phyloP scores from a whole-genome alignment of 805 yeast genomes.

The Lipomyces sp. region DNA sequence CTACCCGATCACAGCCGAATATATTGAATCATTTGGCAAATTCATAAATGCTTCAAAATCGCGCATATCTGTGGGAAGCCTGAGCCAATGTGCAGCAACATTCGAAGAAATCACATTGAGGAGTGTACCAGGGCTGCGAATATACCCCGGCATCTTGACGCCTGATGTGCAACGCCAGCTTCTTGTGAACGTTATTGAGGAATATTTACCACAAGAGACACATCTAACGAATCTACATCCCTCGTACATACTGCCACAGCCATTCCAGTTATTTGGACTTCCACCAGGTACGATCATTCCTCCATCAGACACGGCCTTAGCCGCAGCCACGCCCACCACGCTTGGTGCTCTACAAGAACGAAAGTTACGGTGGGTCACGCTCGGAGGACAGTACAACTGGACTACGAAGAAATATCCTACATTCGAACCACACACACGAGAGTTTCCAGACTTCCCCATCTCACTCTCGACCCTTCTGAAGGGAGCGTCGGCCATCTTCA shows the following conservation, averaged over 20 bases:
- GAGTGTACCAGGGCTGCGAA: slow-evolving; percentile 47
- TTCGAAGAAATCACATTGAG: slow-evolving; percentile 34
- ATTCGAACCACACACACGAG: slow-evolving; percentile 39
- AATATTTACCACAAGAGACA: slow-evolving; percentile 43
- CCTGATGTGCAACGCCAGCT: slow-evolving; percentile 43
- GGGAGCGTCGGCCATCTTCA: background rate
- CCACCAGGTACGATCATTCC: slow-evolving; percentile 17
- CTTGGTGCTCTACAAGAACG: slow-evolving; percentile 14
- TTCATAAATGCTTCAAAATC: slow-evolving; percentile 16
- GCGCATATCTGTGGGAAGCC: slow-evolving; percentile 1
- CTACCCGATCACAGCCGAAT: background rate
- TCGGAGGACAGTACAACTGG: slow-evolving; percentile 56
- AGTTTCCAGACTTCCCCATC: slow-evolving; percentile 39
- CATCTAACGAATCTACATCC: slow-evolving; percentile 49
- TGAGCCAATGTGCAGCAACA: background rate
- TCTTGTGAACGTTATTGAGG: slow-evolving; percentile 42
- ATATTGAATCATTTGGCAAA: slow-evolving; percentile 5
- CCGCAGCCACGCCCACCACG: slow-evolving; percentile 11
- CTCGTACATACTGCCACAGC: slow-evolving; percentile 43
- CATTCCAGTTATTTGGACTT: slow-evolving; percentile 43
- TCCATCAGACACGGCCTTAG: slow-evolving; percentile 5
- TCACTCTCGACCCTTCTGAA: slow-evolving; percentile 30
- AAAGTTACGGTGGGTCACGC: slow-evolving; percentile 53
- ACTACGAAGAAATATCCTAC: slow-evolving; percentile 51
- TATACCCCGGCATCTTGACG: slow-evolving; percentile 40